phyloP scores from a whole-genome alignment of 1,284 basidiomycete genomes.

The Ceratobasidium sp. region DNA sequence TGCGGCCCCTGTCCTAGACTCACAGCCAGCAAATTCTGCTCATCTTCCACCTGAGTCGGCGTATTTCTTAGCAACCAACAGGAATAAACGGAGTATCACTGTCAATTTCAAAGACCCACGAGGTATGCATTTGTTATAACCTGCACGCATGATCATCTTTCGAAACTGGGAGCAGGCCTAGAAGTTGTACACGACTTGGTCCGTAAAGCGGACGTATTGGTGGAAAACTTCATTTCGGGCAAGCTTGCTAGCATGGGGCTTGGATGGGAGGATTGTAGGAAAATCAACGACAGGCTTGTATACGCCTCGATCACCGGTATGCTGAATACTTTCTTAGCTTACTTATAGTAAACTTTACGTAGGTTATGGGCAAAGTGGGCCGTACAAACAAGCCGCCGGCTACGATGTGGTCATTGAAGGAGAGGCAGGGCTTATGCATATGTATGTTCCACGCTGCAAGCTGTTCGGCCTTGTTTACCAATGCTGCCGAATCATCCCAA shows the following conservation, averaged over 20 bases:
- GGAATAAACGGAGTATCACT: constrained; percentile 91
- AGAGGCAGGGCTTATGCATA: constrained; percentile 95
- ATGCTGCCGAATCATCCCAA: not conserved
- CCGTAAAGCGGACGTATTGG: constrained; percentile 83
- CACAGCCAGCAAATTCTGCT: constrained; percentile 65
- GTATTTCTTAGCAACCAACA: constrained; percentile 91
- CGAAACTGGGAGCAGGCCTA: constrained; percentile 64
- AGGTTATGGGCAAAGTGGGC: constrained; percentile 96
- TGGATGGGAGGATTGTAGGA: constrained; percentile 85
- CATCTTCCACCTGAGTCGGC: constrained; percentile 91
- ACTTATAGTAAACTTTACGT: not conserved
- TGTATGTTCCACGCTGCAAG: constrained; percentile 62
- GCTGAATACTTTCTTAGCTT: constrained; percentile 47
- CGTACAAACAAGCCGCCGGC: constrained; percentile 84
- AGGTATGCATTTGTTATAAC: constrained; percentile 10
- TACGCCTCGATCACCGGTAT: constrained; percentile 92
- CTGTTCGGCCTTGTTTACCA: not conserved
- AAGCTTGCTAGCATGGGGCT: constrained; percentile 89
- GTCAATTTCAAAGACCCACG: constrained; percentile 86
- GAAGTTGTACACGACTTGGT: constrained; percentile 83
- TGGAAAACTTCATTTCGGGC: constrained; percentile 88
- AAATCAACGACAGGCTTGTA: constrained; percentile 84
- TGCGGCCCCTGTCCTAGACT: constrained; percentile 71
- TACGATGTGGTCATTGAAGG: constrained; percentile 94
- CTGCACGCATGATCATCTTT: not conserved